phyloP scores from a whole-genome alignment of 1,284 basidiomycete genomes.

The Erythrobasidium hasegawianum region DNA sequence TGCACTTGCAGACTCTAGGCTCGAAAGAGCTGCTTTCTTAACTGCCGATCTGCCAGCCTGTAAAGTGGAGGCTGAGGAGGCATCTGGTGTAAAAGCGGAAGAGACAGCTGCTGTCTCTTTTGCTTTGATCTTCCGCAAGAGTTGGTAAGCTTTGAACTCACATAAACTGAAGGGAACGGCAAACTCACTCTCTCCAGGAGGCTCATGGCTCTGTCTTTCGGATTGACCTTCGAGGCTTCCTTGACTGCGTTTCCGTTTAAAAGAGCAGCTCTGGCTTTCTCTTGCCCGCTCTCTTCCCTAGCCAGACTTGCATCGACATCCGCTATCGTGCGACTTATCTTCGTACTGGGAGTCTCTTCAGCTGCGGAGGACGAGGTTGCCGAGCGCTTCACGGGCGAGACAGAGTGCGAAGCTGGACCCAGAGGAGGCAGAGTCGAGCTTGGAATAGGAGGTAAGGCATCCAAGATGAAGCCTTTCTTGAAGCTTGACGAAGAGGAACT shows the following conservation, averaged over 20 bases:
- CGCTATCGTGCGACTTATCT: background rate
- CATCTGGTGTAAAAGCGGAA: background rate
- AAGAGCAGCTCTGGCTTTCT: background rate
- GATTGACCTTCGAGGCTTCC: background rate
- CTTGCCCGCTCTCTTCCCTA: background rate
- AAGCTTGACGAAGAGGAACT: background rate
- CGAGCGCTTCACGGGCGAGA: background rate
- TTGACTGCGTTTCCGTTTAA: background rate
- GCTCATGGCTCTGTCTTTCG: slow-evolving; percentile 30
- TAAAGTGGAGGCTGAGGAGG: background rate
- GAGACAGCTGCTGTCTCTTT: slow-evolving; percentile 34
- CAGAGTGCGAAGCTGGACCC: slow-evolving; percentile 8
- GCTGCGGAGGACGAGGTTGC: background rate
- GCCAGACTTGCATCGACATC: background rate
- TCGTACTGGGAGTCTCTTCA: background rate
- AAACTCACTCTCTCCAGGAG: slow-evolving; percentile 34
- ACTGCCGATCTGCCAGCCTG: background rate
- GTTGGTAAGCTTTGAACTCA: too few species aligned
- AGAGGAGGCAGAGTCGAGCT: slow-evolving; percentile 22
- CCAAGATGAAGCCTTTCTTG: slow-evolving; percentile 28
- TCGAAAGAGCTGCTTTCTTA: background rate
- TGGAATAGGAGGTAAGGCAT: slow-evolving; percentile 30
- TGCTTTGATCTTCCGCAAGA: slow-evolving; percentile 29
- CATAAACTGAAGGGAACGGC: too few species aligned
- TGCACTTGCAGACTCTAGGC: slow-evolving; percentile 23